These are phyloP conservation scores for Paraphaeosphaeria minitans DNA, from an alignment of 2,329 filamentous ascomycete genomes.

Conservation along the genomic window DNA sequence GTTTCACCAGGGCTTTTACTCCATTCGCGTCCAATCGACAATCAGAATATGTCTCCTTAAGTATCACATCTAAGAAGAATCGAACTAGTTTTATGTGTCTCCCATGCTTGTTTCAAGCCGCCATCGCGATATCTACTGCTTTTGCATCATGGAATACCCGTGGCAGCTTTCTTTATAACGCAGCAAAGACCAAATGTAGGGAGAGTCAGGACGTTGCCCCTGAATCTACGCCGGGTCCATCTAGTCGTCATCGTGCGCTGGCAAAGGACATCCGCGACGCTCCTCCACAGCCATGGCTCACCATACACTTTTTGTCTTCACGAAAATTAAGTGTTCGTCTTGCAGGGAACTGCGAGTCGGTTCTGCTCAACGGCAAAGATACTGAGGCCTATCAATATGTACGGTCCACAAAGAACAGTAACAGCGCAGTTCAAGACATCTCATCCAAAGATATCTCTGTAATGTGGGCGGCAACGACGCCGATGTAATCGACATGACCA, in stretches of 20 bases:
- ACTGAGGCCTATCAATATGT: constrained; percentile 5
- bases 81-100: too few species aligned
- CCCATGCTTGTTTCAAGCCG: too few species aligned
- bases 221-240: neutral
- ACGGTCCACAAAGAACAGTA: constrained; percentile 18
- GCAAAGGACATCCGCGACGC: neutral
- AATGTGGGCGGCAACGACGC: constrained; percentile 19
- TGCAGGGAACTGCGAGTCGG: constrained; percentile 3
- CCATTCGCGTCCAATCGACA: too few species aligned
- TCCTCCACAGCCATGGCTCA: neutral
- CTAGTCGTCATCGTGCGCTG: neutral
- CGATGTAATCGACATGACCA: constrained; percentile 2
- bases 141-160: too few species aligned
- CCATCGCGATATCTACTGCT: too few species aligned
- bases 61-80: too few species aligned
- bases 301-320: neutral
- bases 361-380: constrained; percentile 7
- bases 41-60: too few species aligned
- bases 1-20: too few species aligned
- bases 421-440: constrained; percentile 17
- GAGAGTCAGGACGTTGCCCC: neutral
- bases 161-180: too few species aligned
- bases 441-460: constrained; percentile 22
- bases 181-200: too few species aligned
- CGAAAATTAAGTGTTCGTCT: neutral